Percentiles rank a stretch among this genome's conserved stretches.
Evolutionary conservation across 2,329 filamentous ascomycete species (phyloP).

Genomic region (Shiraia bambusicola): DNA sequence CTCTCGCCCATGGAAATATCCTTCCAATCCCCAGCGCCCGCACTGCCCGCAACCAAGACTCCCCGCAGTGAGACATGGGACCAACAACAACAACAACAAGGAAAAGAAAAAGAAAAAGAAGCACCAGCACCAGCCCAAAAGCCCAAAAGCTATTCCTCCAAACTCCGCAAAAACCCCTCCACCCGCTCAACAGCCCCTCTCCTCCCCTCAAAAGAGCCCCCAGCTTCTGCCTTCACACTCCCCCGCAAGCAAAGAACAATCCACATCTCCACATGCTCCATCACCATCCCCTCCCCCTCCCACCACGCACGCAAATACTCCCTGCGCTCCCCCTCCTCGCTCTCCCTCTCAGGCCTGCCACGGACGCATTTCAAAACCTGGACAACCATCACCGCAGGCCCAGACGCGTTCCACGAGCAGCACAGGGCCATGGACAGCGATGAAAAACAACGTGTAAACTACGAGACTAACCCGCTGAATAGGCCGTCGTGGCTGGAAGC

Average conservation of each 20-base stretch:
- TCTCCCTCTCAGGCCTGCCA: slow-evolving; percentile 28
- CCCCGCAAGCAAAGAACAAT: background rate
- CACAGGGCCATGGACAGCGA: too few relatives aligned
- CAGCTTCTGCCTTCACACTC: background rate
- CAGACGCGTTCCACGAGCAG: background rate
- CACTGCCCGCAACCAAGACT: background rate
- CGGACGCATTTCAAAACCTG: slow-evolving; percentile 33
- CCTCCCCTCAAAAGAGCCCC: background rate
- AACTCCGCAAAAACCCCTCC: slow-evolving; percentile 15
- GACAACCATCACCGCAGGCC: slow-evolving; percentile 25
- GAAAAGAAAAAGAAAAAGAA: background rate
- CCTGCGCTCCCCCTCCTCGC: slow-evolving; percentile 14
- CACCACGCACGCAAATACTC: background rate
- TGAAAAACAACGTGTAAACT: too few relatives aligned
- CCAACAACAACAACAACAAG: background rate
- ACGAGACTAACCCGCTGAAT: slow-evolving; percentile 22
- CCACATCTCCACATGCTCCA: slow-evolving; percentile 4
- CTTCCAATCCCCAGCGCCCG: background rate
- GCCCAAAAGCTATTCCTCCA: slow-evolving; percentile 5
- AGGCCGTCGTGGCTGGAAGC: slow-evolving; percentile 58
- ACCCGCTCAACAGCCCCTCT: slow-evolving; percentile 1
- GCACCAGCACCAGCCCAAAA: background rate
- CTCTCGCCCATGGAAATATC: slow-evolving; percentile 5
- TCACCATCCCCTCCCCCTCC: slow-evolving; percentile 1
- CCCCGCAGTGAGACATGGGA: background rate